A percentile compares a stretch with the other conserved stretches of the same genome.
These are phyloP conservation scores for Penicillium cinerascens DNA, from an alignment of 495 filamentous ascomycete species.

Conservation along the genomic window DNA sequence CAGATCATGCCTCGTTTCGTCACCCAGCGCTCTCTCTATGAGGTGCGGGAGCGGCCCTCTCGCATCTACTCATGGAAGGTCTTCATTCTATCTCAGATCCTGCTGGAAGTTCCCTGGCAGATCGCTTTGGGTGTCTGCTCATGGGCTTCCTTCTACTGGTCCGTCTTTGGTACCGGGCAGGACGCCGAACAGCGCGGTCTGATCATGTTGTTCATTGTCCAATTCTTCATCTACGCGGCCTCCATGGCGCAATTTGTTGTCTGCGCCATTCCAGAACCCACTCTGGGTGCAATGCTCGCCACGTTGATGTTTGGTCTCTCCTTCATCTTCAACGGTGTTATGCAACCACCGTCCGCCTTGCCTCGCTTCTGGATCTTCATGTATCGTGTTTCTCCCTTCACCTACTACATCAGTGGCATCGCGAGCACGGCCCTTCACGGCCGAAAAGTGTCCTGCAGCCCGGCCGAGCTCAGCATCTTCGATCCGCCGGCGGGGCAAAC, in stretches of 20 bases:
- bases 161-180: constrained; percentile 35
- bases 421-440: constrained; percentile 53
- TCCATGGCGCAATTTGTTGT: constrained; percentile 54
- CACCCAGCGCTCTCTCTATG: constrained; percentile 45
- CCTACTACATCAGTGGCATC: constrained; percentile 59
- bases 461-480: constrained; percentile 53
- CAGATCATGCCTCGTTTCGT: constrained; percentile 51
- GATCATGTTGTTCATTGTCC: constrained; percentile 49
- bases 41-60: constrained; percentile 48
- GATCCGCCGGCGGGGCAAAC: constrained; percentile 45
- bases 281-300: constrained; percentile 51
- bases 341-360: constrained; percentile 54
- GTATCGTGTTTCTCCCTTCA: constrained; percentile 67
- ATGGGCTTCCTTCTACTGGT: constrained; percentile 49
- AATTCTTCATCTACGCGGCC: constrained; percentile 43
- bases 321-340: constrained; percentile 55
- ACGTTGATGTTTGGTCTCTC: constrained; percentile 54
- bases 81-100: constrained; percentile 46
- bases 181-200: constrained; percentile 44
- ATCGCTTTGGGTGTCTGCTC: constrained; percentile 38
- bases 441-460: constrained; percentile 49
- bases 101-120: constrained; percentile 52
- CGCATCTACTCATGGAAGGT: constrained; percentile 52
- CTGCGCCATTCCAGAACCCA: constrained; percentile 48
- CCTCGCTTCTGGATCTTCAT: constrained; percentile 76